Percentiles rank a stretch among this genome's conserved stretches.
Evolutionary conservation across 208 protist genomes (phyloP).

Genomic region (Trypanosoma mega): DNA sequence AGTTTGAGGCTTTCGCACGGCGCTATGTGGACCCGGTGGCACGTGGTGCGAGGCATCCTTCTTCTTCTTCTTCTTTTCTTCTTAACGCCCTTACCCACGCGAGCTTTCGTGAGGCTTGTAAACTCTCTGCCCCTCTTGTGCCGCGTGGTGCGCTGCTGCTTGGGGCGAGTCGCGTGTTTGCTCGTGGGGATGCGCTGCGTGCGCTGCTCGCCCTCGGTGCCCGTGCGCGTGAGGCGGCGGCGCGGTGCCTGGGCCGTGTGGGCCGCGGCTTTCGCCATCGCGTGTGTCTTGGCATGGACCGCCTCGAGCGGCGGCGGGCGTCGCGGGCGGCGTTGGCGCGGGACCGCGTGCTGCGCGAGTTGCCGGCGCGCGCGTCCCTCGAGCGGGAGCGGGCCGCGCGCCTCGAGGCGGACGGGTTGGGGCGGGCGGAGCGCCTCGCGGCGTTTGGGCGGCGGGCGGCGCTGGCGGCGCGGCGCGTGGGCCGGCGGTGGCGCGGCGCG

Average conservation of each 20-base stretch:
- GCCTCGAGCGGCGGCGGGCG: neutral
- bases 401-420: neutral
- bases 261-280: constrained; percentile 8
- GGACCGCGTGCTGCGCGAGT: constrained; percentile 15
- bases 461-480: constrained; percentile 4
- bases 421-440: constrained; percentile 16
- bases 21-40: constrained; percentile 5
- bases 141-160: constrained; percentile 8
- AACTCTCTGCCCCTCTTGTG: neutral
- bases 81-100: constrained; percentile 4
- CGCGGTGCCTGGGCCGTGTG: neutral
- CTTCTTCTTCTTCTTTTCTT: neutral
- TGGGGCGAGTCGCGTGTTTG: constrained; percentile 21
- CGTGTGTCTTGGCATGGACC: constrained; percentile 3
- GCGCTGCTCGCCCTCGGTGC: constrained; percentile 3
- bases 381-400: constrained; percentile 10
- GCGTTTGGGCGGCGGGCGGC: constrained; percentile 15
- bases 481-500: neutral
- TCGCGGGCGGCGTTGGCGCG: neutral
- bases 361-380: constrained; percentile 8
- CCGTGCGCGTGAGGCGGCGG: neutral
- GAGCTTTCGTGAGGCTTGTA: constrained; percentile 16
- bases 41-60: neutral
- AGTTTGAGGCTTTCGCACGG: constrained; percentile 13
- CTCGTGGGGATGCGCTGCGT: constrained; percentile 3